These are phyloP conservation scores for Plasmodiophora brassicae DNA, from an alignment of 208 protist species.

Conservation along the genomic window DNA sequence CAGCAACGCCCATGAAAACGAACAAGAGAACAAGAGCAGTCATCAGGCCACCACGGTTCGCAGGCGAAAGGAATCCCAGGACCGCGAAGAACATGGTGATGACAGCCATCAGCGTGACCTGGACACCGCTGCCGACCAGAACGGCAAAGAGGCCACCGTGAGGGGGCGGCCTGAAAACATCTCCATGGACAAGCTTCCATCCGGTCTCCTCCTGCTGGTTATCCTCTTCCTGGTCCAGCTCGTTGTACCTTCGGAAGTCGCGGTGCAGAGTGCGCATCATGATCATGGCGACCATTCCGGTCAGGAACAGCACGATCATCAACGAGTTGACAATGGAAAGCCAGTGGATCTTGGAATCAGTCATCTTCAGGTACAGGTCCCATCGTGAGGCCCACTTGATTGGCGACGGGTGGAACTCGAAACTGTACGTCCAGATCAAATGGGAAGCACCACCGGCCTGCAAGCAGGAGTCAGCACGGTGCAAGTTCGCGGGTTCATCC, in stretches of 20 bases:
- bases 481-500: background rate
- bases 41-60: conserved; percentile 81
- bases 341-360: conserved; percentile 62
- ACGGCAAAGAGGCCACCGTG: conserved; percentile 35
- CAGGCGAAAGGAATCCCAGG: conserved; percentile 87
- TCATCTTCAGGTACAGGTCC: conserved; percentile 87
- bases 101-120: conserved; percentile 76
- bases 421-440: conserved; percentile 59
- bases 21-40: conserved; percentile 49
- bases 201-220: conserved; percentile 51
- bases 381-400: conserved; percentile 89
- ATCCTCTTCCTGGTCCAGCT: conserved; percentile 54
- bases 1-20: conserved; percentile 49
- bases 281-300: conserved; percentile 84
- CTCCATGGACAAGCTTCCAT: conserved; percentile 56
- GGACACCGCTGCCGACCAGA: conserved; percentile 79
- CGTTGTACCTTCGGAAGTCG: conserved; percentile 88
- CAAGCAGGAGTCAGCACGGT: background rate
- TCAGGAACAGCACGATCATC: conserved; percentile 83
- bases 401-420: conserved; percentile 51
- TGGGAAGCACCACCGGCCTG: background rate
- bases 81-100: conserved; percentile 73
- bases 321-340: conserved; percentile 89
- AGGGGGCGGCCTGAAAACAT: conserved; percentile 53
- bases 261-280: conserved; percentile 86